Evolutionary conservation across 805 yeast genomes (phyloP), one percentile per base, ranked within the genome.

Genomic region (Kazachstania psychrophila): DNA sequence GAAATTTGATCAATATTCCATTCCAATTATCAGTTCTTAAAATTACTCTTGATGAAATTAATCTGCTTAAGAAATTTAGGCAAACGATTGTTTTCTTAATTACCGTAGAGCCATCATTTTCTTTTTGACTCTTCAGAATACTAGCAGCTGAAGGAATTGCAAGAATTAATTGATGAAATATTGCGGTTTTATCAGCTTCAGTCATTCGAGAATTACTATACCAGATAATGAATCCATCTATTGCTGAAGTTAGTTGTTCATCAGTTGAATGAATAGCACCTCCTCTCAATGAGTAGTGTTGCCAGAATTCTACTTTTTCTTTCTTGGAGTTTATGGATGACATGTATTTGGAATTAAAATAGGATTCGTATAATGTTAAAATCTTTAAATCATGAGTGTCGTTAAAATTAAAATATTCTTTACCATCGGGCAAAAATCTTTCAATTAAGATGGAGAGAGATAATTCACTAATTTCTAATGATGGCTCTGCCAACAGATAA

Each of bases 401-500:
- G 14, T 24, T n/a, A n/a, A n/a, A n/a, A 16, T 15, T n/a, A 15
- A 10, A n/a, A 4, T 9, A 8, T 6, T 11, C 3, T 13, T 19
- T 7, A 14, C 8, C 14, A 10, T 13, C 19, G 19, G 33, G 14
- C 14, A 12, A 5, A 23, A 18, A 19, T 20, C 18, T 28, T 17
- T 18, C n/a, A 5, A n/a, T 12, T 17, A 37, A 19, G 6, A 31
- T 31, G 6, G 8, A 19, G 4, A 31, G 23, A 5, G 42, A 27
- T 23, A 34, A 14, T 12, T 16, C 2, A 16, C 37, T 34, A 6
- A 39, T 27, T 35, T 63, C 70, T 40, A 73, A 81, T 38, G 79
- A 72, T 3, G 75, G 65, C 51, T 85, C 95, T 1, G 77, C 75
- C 0, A 78, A 54, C 16, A 85, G 54, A 27, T 89, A 55, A 20